phyloP scores from a whole-genome alignment of 352 stramenopile species.

The Phytopythium sindhum region DNA sequence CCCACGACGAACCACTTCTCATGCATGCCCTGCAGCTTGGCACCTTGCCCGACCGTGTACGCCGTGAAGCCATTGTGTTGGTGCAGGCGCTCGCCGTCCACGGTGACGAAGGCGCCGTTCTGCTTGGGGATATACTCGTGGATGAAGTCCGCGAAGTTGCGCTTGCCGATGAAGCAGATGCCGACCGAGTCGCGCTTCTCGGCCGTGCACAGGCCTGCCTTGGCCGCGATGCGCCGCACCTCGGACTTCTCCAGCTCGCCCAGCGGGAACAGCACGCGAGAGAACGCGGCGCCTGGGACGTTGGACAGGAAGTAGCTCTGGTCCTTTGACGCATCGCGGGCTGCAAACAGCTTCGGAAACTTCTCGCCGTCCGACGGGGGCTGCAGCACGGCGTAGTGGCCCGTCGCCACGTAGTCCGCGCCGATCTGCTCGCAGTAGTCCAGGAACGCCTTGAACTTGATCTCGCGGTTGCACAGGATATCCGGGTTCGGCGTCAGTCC shows the following conservation, averaged over 20 bases:
- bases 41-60: slow-evolving; percentile 94
- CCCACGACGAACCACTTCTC: slow-evolving; percentile 91
- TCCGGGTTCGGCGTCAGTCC: slow-evolving; percentile 92
- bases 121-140: slow-evolving; percentile 86
- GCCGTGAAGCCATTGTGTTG: slow-evolving; percentile 74
- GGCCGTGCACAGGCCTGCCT: slow-evolving; percentile 83
- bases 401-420: slow-evolving; percentile 93
- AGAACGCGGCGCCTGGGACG: slow-evolving; percentile 64
- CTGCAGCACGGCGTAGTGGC: slow-evolving; percentile 92
- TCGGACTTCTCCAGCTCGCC: slow-evolving; percentile 90
- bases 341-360: slow-evolving; percentile 75
- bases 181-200: slow-evolving; percentile 95
- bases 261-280: slow-evolving; percentile 93
- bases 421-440: slow-evolving; percentile 84
- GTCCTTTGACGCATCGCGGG: slow-evolving; percentile 90
- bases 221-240: slow-evolving; percentile 88
- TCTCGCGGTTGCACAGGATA: slow-evolving; percentile 96
- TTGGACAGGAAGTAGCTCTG: slow-evolving; percentile 97
- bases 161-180: slow-evolving; percentile 99
- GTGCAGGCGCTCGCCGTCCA: slow-evolving; percentile 61
- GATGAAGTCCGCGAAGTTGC: slow-evolving; percentile 91
- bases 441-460: slow-evolving; percentile 98
- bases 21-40: slow-evolving; percentile 83
- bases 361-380: slow-evolving; percentile 7
- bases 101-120: slow-evolving; percentile 77